A percentile compares a stretch with the other conserved stretches of the same genome.
Evolutionary conservation across 768 basidiomycete genomes (phyloP).

Genomic region (Favolaschia claudopus): DNA sequence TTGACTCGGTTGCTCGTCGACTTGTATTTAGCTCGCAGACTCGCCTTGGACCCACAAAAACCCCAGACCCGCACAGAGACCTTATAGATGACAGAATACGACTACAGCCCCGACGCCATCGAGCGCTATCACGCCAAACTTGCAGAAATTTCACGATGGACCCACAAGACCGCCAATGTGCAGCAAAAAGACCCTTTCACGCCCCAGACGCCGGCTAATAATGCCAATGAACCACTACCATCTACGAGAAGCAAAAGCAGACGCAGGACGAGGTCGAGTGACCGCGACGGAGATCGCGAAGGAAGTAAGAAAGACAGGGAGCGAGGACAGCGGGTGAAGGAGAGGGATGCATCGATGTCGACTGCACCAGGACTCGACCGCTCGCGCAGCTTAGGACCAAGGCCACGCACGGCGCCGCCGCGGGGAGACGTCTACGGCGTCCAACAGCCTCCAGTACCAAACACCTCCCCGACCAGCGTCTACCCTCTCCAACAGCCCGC

Average conservation of each 20-base stretch:
- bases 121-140: conserved; percentile 43
- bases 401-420: conserved; percentile 8
- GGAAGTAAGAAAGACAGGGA: too few species aligned
- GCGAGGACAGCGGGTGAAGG: neutral
- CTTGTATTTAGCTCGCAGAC: too few species aligned
- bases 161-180: conserved; percentile 30
- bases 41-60: too few species aligned
- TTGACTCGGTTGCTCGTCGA: too few species aligned
- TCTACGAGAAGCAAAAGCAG: neutral
- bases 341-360: neutral
- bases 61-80: too few species aligned
- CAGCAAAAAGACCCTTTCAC: conserved; percentile 7
- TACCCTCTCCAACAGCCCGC: conserved; percentile 3
- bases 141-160: conserved; percentile 46
- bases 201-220: conserved; percentile 1
- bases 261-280: neutral
- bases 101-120: conserved; percentile 50
- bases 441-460: too few species aligned
- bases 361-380: neutral
- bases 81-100: conserved; percentile 50
- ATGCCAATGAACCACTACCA: neutral
- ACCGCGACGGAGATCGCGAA: neutral
- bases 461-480: too few species aligned
- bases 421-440: conserved; percentile 4
- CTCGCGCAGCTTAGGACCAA: neutral